phyloP scores from a whole-genome alignment of 805 yeast species.

The Wickerhamomyces queroliae region DNA sequence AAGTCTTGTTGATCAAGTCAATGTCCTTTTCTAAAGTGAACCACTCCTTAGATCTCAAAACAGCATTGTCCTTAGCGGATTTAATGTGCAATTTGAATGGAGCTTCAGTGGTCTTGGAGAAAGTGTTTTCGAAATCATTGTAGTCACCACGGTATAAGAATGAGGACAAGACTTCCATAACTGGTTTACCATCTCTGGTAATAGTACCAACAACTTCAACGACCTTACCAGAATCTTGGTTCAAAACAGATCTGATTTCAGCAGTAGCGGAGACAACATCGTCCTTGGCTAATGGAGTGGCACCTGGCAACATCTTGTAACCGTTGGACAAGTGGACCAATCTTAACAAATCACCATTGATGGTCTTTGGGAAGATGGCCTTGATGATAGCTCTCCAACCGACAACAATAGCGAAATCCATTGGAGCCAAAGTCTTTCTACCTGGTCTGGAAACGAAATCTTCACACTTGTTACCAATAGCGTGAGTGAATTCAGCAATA shows the following conservation, averaged over 20 bases:
- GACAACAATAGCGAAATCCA: conserved; percentile 98
- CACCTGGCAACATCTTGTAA: conserved; percentile 89
- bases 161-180: conserved; percentile 90
- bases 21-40: conserved; percentile 73
- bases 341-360: conserved; percentile 93
- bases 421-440: conserved; percentile 84
- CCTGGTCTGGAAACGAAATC: conserved; percentile 89
- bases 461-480: conserved; percentile 95
- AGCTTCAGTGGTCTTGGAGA: conserved; percentile 80
- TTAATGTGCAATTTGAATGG: conserved; percentile 75
- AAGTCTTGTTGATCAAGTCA: conserved; percentile 70
- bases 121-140: conserved; percentile 84
- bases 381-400: conserved; percentile 98
- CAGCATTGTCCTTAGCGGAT: conserved; percentile 85
- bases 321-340: conserved; percentile 94
- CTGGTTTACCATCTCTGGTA: conserved; percentile 67
- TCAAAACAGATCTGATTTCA: conserved; percentile 79
- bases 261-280: conserved; percentile 83
- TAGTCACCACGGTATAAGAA: conserved; percentile 96
- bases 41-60: conserved; percentile 95
- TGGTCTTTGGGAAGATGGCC: conserved; percentile 94
- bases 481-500: conserved; percentile 90
- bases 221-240: conserved; percentile 89
- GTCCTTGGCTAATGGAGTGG: conserved; percentile 81
- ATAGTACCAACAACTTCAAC: conserved; percentile 93